A percentile compares a stretch with the other conserved stretches of the same genome.
Evolutionary conservation across 2,329 filamentous ascomycete species (phyloP).

Genomic region (Septoria petroselini): DNA sequence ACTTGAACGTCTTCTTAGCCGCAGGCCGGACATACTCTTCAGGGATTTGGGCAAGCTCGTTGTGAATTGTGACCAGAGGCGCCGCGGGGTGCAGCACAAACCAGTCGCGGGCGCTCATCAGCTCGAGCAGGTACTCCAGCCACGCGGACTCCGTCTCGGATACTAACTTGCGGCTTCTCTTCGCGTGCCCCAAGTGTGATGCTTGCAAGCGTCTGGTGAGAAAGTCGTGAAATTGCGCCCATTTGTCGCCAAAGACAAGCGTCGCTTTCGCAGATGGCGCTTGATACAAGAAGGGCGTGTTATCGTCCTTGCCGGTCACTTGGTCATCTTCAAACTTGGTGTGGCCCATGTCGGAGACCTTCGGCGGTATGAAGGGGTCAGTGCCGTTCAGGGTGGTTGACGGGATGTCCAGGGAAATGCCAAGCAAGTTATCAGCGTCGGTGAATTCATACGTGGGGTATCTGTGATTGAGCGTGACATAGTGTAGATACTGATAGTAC

Average conservation of each 20-base stretch:
- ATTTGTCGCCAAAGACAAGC: constrained; percentile 79
- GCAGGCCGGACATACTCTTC: constrained; percentile 56
- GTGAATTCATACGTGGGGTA: constrained; percentile 57
- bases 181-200: constrained; percentile 29
- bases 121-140: constrained; percentile 72
- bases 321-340: constrained; percentile 28
- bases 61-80: constrained; percentile 69
- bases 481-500: constrained; percentile 85
- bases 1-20: constrained; percentile 8
- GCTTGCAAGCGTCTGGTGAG: constrained; percentile 57
- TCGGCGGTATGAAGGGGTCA: constrained; percentile 52
- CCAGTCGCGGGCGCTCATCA: constrained; percentile 74
- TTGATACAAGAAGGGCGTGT: constrained; percentile 75
- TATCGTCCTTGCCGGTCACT: constrained; percentile 33
- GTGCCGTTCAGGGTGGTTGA: constrained; percentile 60
- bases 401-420: constrained; percentile 76
- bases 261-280: constrained; percentile 77
- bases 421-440: constrained; percentile 61
- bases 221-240: constrained; percentile 81
- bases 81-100: constrained; percentile 71
- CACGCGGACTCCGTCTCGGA: constrained; percentile 69
- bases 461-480: constrained; percentile 70
- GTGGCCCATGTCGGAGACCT: constrained; percentile 39
- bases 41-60: constrained; percentile 67
- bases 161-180: constrained; percentile 53